Percentiles rank a stretch among this genome's conserved stretches.
phyloP scores from a whole-genome alignment of 2,329 filamentous ascomycete genomes.

The Penicillium sp. region DNA sequence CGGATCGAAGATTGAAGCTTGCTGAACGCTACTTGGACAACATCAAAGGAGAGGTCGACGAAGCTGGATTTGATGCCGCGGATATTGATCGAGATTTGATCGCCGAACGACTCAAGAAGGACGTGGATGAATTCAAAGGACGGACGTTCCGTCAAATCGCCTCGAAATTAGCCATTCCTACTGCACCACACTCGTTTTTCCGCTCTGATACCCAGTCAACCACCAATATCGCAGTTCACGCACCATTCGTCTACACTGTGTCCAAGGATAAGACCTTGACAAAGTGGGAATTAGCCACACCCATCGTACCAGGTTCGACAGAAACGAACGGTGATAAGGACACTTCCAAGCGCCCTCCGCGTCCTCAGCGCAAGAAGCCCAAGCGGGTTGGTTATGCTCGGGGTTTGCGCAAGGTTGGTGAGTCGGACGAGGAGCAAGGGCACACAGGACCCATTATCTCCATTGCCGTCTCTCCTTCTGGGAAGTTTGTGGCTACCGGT shows the following conservation, averaged over 20 bases:
- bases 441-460: slow-evolving; percentile 80
- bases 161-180: slow-evolving; percentile 67
- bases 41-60: slow-evolving; percentile 78
- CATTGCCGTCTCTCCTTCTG: slow-evolving; percentile 84
- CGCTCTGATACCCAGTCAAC: slow-evolving; percentile 75
- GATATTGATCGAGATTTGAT: slow-evolving; percentile 93
- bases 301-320: slow-evolving; percentile 29
- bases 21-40: slow-evolving; percentile 94
- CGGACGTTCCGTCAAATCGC: slow-evolving; percentile 82
- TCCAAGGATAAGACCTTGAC: slow-evolving; percentile 81
- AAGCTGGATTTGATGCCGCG: slow-evolving; percentile 86
- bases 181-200: slow-evolving; percentile 70
- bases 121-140: slow-evolving; percentile 88
- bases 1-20: slow-evolving; percentile 80
- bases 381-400: slow-evolving; percentile 52
- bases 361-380: slow-evolving; percentile 45
- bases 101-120: slow-evolving; percentile 84
- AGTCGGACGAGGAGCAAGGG: slow-evolving; percentile 58
- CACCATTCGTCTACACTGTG: slow-evolving; percentile 83
- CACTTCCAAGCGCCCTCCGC: slow-evolving; percentile 62
- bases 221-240: slow-evolving; percentile 76
- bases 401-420: slow-evolving; percentile 43
- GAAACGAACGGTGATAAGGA: slow-evolving; percentile 64
- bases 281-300: slow-evolving; percentile 80
- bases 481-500: slow-evolving; percentile 87